Evolutionary conservation across 768 basidiomycete species (phyloP).

Genomic region (Auricularia cornea): DNA sequence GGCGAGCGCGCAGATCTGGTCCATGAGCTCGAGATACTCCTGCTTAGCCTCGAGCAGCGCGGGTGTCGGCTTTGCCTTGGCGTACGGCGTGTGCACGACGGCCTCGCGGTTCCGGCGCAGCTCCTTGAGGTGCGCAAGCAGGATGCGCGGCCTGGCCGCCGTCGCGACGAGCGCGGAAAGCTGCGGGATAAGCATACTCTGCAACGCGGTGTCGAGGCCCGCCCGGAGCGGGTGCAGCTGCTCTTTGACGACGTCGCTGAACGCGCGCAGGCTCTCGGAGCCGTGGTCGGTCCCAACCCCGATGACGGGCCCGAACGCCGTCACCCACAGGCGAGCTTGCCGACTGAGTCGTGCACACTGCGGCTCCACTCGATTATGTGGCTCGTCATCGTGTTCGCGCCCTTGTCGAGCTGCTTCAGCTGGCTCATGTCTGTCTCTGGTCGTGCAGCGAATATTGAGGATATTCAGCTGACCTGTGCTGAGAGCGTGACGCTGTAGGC

Average conservation of each 20-base stretch:
- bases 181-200: constrained; percentile 46
- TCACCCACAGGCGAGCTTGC: constrained; percentile 52
- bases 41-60: constrained; percentile 64
- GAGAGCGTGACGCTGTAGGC: no score
- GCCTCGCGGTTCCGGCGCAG: background rate
- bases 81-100: constrained; percentile 3
- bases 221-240: constrained; percentile 44
- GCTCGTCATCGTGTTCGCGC: constrained; percentile 54
- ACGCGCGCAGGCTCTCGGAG: constrained; percentile 33
- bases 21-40: constrained; percentile 51
- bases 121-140: background rate
- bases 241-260: constrained; percentile 48
- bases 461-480: no score
- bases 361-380: constrained; percentile 55
- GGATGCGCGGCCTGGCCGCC: constrained; percentile 44
- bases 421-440: no score
- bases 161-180: constrained; percentile 51
- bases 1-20: constrained; percentile 48
- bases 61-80: constrained; percentile 58
- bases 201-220: constrained; percentile 46
- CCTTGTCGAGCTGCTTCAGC: constrained; percentile 47
- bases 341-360: constrained; percentile 40
- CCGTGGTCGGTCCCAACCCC: constrained; percentile 33
- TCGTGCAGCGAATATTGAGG: no score
- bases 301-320: constrained; percentile 35